Evolutionary conservation across 352 stramenopile genomes (phyloP).

Genomic region (Phytopythium sindhum): DNA sequence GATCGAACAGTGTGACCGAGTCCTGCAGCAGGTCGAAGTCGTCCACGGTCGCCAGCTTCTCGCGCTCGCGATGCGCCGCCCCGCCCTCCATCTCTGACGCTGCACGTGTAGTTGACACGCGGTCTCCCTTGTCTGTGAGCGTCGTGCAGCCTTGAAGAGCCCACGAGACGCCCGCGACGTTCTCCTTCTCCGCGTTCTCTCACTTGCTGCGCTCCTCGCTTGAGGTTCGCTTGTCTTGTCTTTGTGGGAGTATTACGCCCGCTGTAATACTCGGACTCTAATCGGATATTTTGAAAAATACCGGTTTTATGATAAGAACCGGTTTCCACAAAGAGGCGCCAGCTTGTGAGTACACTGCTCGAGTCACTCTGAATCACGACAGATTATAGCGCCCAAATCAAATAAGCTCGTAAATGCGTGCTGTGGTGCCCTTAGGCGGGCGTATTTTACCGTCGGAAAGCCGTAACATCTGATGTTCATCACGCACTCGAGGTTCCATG

Average conservation of each 20-base stretch:
- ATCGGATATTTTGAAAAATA: background rate
- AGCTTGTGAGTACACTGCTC: background rate
- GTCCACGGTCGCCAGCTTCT: constrained; percentile 1
- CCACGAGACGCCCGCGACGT: background rate
- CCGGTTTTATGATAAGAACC: background rate
- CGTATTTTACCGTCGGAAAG: background rate
- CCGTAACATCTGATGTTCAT: background rate
- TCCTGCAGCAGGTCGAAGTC: constrained; percentile 6
- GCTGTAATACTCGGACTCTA: background rate
- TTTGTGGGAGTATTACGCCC: background rate
- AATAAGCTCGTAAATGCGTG: background rate
- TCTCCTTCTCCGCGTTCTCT: background rate
- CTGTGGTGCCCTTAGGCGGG: background rate
- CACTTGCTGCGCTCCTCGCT: background rate
- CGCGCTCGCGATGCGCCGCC: background rate
- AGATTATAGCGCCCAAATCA: background rate
- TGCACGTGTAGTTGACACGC: background rate
- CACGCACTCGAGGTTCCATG: background rate
- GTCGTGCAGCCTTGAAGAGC: too few relatives aligned
- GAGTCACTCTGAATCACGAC: background rate
- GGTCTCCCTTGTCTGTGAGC: too few relatives aligned
- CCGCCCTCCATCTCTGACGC: background rate
- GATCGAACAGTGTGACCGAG: background rate
- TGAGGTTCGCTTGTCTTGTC: background rate
- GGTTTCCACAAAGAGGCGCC: background rate